Conservation (phyloP, 352 stramenopile species). For the Phytophthora citrophthora region DNA sequence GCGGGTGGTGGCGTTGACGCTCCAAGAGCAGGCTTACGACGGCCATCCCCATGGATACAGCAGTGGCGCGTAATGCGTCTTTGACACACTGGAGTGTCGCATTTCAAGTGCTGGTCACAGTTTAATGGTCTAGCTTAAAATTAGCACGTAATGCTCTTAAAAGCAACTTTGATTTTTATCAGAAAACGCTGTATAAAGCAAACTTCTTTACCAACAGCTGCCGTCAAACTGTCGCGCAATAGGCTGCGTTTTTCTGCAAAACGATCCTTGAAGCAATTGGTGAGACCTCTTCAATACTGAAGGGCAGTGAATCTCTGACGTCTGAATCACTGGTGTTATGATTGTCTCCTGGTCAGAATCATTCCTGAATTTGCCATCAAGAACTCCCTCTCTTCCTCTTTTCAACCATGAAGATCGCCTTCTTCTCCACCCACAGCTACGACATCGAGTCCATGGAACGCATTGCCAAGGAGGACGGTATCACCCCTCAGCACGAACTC, state of each 20-base stretch:
- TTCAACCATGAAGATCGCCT: constrained; percentile 69
- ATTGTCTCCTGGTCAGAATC: background rate
- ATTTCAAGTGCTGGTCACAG: background rate
- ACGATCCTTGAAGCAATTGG: constrained; percentile 22
- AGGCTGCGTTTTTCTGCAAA: constrained; percentile 26
- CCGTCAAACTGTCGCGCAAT: constrained; percentile 2
- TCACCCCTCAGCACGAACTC: constrained; percentile 58
- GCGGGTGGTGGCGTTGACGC: constrained; percentile 55
- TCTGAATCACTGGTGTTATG: background rate
- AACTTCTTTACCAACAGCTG: background rate
- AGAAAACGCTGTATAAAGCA: background rate
- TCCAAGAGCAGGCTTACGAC: constrained; percentile 43
- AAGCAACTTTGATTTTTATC: background rate
- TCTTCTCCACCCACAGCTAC: constrained; percentile 81
- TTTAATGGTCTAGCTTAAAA: background rate
- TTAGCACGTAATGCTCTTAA: background rate
- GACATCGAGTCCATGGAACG: constrained; percentile 67
- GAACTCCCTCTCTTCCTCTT: constrained; percentile 25
- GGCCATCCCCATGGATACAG: constrained; percentile 18
- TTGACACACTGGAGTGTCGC: background rate
- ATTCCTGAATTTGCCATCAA: constrained; percentile 36
- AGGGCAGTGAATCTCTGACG: constrained; percentile 5
- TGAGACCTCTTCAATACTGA: background rate
- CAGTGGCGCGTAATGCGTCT: constrained; percentile 1
- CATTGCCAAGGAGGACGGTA: constrained; percentile 45